Evolutionary conservation across 768 basidiomycete species (phyloP).

Genomic region (Lanmaoa rubissima): DNA sequence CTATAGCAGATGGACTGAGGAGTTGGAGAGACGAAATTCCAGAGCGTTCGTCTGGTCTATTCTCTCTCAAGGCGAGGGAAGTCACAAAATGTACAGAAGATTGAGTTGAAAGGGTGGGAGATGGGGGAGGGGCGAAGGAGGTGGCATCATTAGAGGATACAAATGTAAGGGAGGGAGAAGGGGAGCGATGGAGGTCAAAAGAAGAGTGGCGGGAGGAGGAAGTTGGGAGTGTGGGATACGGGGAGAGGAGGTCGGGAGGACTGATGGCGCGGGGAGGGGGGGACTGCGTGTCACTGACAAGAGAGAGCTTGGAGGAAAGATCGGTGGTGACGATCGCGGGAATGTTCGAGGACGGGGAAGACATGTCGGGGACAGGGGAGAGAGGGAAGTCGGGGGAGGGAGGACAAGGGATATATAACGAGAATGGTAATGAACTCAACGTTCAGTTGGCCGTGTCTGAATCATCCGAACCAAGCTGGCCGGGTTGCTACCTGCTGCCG

Average conservation of each 20-base stretch:
- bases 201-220: conserved; percentile 22
- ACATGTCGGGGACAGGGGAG: conserved; percentile 13
- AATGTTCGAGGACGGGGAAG: conserved; percentile 21
- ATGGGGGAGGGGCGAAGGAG: conserved; percentile 53
- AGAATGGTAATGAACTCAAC: background rate
- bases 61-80: conserved; percentile 60
- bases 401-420: conserved; percentile 7
- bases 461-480: background rate
- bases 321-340: conserved; percentile 37
- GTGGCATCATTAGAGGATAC: conserved; percentile 45
- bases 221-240: background rate
- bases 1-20: conserved; percentile 41
- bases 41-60: conserved; percentile 56
- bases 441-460: background rate
- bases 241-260: conserved; percentile 25
- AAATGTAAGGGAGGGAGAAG: conserved; percentile 30
- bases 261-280: background rate
- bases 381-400: background rate
- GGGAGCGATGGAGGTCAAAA: conserved; percentile 29
- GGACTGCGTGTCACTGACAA: conserved; percentile 4
- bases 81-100: conserved; percentile 61
- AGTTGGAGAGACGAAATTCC: conserved; percentile 54
- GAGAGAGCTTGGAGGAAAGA: conserved; percentile 31
- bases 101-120: conserved; percentile 69
- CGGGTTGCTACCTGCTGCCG: background rate